Evolutionary conservation across 257 asterid genomes (phyloP), one percentile per base, ranked within the genome.

Genomic region (Solanum dulcamara): DNA sequence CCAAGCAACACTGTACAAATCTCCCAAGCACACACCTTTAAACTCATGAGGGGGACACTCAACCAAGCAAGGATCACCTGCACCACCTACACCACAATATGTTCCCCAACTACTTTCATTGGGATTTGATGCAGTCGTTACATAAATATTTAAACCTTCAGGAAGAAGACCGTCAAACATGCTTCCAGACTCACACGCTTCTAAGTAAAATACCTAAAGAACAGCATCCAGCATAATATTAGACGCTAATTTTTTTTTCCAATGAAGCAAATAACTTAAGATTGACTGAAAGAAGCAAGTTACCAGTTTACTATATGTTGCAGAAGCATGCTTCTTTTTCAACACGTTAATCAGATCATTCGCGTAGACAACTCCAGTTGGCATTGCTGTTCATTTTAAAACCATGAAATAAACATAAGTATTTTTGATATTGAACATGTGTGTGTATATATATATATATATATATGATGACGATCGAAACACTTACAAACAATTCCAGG

Each of bases 161-260:
- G 98, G 95, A 71, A 97, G 94, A 84, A 97, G 93, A 88, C 98
- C 99, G 79, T 97, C 99, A 84, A 97, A 97, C 85, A 97, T 94
- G 80, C 98, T 97, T 89, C 99, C 99, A 55, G 98, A 37, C 88
- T 97, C 99, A 48, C 99, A 97, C 83, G 99, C 97, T 91, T 97
- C 99, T 11, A 95, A 87, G 91, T 97, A 97, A 88, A 97, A 92
- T 37, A 95, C 98, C 99, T 96, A 50, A 7, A 40, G 2, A 35
- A 28, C 55, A 72, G 1, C 37, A 28, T 46, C 24, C 50, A 35
- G 2, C 79, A 20, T 70, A 70, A 20, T 20, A 37, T 37, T 70
- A 35, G 50, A 70, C 30, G n/a, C n/a, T n/a, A n/a, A n/a, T n/a
- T 18, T 6, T 14, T 15, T 15, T 3, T 6, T 20, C n/a, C 6